Conservation (phyloP, 257 asterid species). For the Eucommia ulmoides region DNA sequence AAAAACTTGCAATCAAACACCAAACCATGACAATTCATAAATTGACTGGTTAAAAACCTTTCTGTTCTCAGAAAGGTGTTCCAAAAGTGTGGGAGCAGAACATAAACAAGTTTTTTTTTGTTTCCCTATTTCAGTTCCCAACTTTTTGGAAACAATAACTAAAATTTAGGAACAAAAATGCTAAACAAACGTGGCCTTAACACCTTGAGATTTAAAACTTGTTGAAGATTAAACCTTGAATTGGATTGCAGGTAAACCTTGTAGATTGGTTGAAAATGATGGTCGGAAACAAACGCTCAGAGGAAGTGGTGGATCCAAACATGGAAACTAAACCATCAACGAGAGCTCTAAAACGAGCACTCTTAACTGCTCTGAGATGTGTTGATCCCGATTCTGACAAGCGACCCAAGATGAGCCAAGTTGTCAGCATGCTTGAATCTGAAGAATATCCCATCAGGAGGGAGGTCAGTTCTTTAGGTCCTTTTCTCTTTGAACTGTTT, state of each 20-base stretch:
- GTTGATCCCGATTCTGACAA: slow-evolving; percentile 99
- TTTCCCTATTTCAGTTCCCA: no score
- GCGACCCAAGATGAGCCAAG: slow-evolving; percentile 94
- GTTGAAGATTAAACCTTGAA: no score
- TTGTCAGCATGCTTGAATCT: slow-evolving; percentile 94
- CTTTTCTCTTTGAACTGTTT: background rate
- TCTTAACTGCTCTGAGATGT: slow-evolving; percentile 86
- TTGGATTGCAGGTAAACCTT: slow-evolving; percentile 60
- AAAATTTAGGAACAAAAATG: no score
- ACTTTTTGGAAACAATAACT: no score
- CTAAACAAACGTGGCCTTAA: no score
- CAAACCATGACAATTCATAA: no score
- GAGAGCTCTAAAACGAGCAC: slow-evolving; percentile 83
- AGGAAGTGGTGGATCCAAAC: slow-evolving; percentile 92
- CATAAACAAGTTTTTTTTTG: no score
- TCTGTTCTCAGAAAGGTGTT: no score
- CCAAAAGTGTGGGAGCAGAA: no score
- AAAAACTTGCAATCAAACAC: no score
- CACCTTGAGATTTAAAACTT: no score
- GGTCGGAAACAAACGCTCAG: slow-evolving; percentile 91
- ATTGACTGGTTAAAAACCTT: no score
- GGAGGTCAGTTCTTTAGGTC: slow-evolving; percentile 42
- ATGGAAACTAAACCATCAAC: slow-evolving; percentile 78
- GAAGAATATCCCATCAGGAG: slow-evolving; percentile 94
- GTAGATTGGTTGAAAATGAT: slow-evolving; percentile 97